Evolutionary conservation across 78 protist genomes (phyloP), one percentile per base, ranked within the genome.

Genomic region (Dictyostelium capitatum): DNA sequence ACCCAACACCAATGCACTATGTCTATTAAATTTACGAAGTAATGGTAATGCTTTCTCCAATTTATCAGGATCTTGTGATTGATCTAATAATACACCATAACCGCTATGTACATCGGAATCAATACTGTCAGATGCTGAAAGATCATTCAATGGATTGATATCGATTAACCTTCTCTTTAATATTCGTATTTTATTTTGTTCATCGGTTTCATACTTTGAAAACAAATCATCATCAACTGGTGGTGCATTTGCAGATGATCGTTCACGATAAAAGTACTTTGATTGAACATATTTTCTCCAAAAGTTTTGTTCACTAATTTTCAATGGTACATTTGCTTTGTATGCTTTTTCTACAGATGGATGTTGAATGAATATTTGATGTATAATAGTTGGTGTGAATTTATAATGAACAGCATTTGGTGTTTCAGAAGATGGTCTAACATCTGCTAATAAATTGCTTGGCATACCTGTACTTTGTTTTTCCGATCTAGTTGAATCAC

Each of bases 301-400:
- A 62, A 87, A 87, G 4, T 75, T 82, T 50, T 87, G 57, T 37
- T 87, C 93, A 4, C 79, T 48, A 17, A 77, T 56, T n/a, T 87
- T 87, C 6, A 30, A 20, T 4, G 93, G 93, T 20, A 87, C 93
- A 32, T 87, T 87, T 56, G 54, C 93, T 20, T 65, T 74, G 56
- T 87, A 87, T 20, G 93, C 93, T 28, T 80, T 51, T 25, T 87
- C 93, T 4, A 87, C 93, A 3, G 93, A 74, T 74, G 93, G 93
- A 50, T 87, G 74, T 56, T 87, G 93, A 51, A 87, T 87, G 67
- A 87, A 87, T 17, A 87, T 87, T 28, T 87, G 93, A 32, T 87
- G 57, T 14, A 87, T 87, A 5, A 87, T 56, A 14, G 84, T 72
- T 47, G 93, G 93, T 20, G 93, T 87, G n/a, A 87, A 46, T 41